A percentile compares a stretch with the other conserved stretches of the same genome.
phyloP scores from a whole-genome alignment of 805 yeast genomes.

The Teunomyces kruisii region DNA sequence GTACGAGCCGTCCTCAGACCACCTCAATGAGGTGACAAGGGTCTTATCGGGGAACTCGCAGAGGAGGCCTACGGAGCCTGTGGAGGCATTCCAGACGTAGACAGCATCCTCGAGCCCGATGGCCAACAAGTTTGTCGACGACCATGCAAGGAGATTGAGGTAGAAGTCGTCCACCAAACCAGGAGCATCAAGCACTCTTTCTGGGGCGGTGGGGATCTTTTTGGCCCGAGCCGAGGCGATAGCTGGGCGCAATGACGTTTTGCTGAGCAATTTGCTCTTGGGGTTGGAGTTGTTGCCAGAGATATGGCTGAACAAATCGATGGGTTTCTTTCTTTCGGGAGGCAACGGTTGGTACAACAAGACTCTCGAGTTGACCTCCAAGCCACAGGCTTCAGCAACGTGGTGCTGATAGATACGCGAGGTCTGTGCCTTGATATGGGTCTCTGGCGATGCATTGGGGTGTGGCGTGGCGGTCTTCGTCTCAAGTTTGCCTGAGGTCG shows the following conservation, averaged over 20 bases:
- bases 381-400: slow-evolving; percentile 94
- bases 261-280: slow-evolving; percentile 27
- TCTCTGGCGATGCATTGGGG: slow-evolving; percentile 51
- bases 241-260: slow-evolving; percentile 41
- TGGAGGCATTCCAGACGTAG: slow-evolving; percentile 88
- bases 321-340: slow-evolving; percentile 54
- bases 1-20: slow-evolving; percentile 91
- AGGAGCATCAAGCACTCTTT: slow-evolving; percentile 93
- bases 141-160: slow-evolving; percentile 85
- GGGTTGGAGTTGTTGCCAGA: slow-evolving; percentile 15
- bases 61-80: slow-evolving; percentile 72
- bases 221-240: slow-evolving; percentile 69
- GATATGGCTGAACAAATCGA: slow-evolving; percentile 31
- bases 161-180: slow-evolving; percentile 92
- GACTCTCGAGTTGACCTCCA: slow-evolving; percentile 77
- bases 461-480: slow-evolving; percentile 32
- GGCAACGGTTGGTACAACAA: slow-evolving; percentile 85
- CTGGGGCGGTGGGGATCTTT: slow-evolving; percentile 83
- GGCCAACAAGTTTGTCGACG: slow-evolving; percentile 74
- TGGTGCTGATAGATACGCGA: slow-evolving; percentile 65
- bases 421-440: slow-evolving; percentile 55
- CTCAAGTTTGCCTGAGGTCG: slow-evolving; percentile 38
- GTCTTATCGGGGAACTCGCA: slow-evolving; percentile 52
- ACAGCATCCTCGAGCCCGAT: slow-evolving; percentile 83
- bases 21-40: slow-evolving; percentile 68